phyloP scores from a whole-genome alignment of 257 asterid species.

The Solanum pimpinellifolium region DNA sequence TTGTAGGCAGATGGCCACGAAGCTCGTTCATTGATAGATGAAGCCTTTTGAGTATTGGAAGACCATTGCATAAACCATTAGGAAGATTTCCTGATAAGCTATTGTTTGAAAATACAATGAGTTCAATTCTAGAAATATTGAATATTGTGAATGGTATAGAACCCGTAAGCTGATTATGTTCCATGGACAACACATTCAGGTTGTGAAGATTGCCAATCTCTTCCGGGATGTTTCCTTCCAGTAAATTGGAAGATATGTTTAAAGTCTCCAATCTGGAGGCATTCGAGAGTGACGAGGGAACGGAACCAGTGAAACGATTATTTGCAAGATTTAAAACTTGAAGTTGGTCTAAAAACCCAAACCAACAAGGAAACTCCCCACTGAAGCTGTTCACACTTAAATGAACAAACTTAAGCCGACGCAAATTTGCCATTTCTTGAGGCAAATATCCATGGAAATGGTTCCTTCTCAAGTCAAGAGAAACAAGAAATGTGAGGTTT shows the following conservation, averaged over 20 bases:
- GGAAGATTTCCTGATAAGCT: neutral
- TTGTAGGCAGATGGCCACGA: neutral
- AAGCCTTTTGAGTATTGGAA: neutral
- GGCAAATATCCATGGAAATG: neutral
- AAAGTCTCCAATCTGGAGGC: neutral
- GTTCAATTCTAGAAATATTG: neutral
- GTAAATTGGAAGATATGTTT: neutral
- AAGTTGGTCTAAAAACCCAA: too few species aligned
- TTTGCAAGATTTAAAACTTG: neutral
- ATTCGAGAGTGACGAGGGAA: neutral
- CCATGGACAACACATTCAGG: rapidly evolving
- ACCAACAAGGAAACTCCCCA: neutral
- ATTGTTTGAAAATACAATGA: rapidly evolving
- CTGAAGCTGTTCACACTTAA: neutral
- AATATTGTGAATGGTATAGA: neutral
- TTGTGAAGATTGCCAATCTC: neutral
- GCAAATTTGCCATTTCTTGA: neutral
- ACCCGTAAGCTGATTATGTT: too few species aligned
- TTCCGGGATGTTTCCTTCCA: neutral
- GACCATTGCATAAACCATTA: neutral
- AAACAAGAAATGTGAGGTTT: too few species aligned
- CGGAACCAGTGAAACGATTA: neutral
- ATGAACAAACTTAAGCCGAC: neutral
- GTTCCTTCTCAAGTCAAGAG: too few species aligned
- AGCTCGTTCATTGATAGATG: rapidly evolving